Base-by-base conservation (phyloP, 108 stramenopile species). In the Stephanodiscus triporus region DNA sequence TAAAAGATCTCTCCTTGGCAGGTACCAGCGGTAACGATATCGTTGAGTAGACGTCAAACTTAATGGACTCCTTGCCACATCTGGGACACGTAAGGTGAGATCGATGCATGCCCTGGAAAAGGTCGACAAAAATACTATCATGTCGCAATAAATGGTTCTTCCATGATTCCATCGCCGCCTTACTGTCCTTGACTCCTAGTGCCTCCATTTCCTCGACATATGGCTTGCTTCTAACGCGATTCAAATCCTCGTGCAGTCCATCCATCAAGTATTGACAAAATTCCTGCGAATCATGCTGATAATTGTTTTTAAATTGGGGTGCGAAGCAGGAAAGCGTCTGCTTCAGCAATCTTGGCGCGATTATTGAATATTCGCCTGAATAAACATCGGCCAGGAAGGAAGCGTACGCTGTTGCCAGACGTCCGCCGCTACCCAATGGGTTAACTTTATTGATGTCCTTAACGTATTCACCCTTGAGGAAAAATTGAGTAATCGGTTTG, bases 281-380 rank as follows among this genome's bases (percentile, higher is more conserved):
- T 74, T 97, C 97, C 62, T 97, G 95, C 67, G 87, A 87, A 58
- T 97, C 97, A 47, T 97, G 97, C 64, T 97, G 97, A 55, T 90
- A 89, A 45, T 82, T 91, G 53, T 95, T 95, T 42, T 91, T 87
- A 75, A 97, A 97, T 73, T 96, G 94, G 6, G 95, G 91, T 10
- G 89, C 88, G 54, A 89, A 92, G 26, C 73, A 76, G 9, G 90
- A 93, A 10, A 97, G 80, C 2, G 88, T 90, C 54, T 90, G 85
- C 73, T 97, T 97, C 34, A 97, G 55, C 43, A 85, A 54, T 10
- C 88, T 76, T 16, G 97, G 97, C 3, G 89, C 91, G n/a, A 95
- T 59, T 11, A 82, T 80, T 8, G 86, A 82, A 67, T 90, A 93
- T 48, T 90, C 77, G 17, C 89, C 88, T 23, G 83, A 78, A 93